Percentiles rank a stretch among this genome's conserved stretches.
Conservation (phyloP, 805 yeast species). For the Candida silvatica region DNA sequence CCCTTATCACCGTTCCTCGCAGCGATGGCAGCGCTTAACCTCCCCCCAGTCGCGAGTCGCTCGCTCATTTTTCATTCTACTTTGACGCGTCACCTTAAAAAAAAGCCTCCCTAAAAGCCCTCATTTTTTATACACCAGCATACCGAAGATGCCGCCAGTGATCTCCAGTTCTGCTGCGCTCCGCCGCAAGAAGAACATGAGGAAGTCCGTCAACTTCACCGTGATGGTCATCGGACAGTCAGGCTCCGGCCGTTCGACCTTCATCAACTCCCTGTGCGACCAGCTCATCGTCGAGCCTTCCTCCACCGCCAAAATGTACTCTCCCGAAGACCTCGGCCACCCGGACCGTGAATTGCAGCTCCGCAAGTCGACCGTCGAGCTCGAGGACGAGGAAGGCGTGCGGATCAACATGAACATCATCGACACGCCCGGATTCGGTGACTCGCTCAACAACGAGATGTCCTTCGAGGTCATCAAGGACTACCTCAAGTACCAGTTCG, state of each 20-base stretch:
- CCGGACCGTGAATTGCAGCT: constrained; percentile 48
- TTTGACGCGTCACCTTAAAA: too few relatives aligned
- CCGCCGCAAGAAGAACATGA: constrained; percentile 71
- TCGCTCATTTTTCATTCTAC: too few relatives aligned
- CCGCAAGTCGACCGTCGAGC: constrained; percentile 74
- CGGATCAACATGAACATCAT: constrained; percentile 68
- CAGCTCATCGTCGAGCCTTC: constrained; percentile 75
- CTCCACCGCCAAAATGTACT: constrained; percentile 31
- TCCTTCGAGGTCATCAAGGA: constrained; percentile 68
- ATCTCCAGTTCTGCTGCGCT: constrained; percentile 46
- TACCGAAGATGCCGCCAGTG: constrained; percentile 35
- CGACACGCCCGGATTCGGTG: constrained; percentile 83
- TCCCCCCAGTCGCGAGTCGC: too few relatives aligned
- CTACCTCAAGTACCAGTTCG: constrained; percentile 74
- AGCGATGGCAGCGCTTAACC: too few relatives aligned
- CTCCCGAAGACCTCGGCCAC: constrained; percentile 38
- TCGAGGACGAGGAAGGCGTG: constrained; percentile 81
- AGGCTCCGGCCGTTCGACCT: constrained; percentile 88
- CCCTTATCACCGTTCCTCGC: too few relatives aligned
- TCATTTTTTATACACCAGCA: too few relatives aligned
- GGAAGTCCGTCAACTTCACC: constrained; percentile 79
- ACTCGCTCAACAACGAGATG: constrained; percentile 57
- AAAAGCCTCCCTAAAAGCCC: too few relatives aligned
- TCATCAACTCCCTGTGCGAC: constrained; percentile 84
- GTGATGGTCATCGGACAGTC: constrained; percentile 81